Base-by-base conservation (phyloP, 305 asterid species). In the Plantago rigida region DNA sequence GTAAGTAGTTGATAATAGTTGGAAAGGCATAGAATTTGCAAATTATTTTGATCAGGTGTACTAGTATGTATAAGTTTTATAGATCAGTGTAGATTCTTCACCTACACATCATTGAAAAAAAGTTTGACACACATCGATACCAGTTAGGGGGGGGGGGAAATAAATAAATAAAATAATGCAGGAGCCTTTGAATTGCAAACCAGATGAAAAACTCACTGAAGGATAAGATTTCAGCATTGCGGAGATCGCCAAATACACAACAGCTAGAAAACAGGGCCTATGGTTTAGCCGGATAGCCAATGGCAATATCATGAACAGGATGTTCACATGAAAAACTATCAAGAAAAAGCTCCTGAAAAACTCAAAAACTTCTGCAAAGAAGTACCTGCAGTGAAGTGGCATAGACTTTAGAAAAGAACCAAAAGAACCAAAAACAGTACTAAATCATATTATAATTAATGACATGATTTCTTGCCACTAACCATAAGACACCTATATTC, bases 321-420 rank as follows among this genome's bases (percentile, higher is more conserved):
- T 83, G 80, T 88, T 91, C 71, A 82, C 89, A 73, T 91, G 95
- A 73, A 89, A 91, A 69, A 88, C 94, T 77, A 87, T 86, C 73
- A 91, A 79, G 78, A 91, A 91, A 74, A 91, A 91, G 60, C 77
- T 73, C 78, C 94, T 83, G 88, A 91, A 91, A 73, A 91, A 91
- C 68, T 91, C 98, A 47, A 91, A 91, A 71, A 86, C 96, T 78
- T 91, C 98, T 15, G 98, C 98, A 45, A 91, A 91, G 84, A 91
- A 84, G 82, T 91, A 91, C 98, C 98, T 91, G 93, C 76, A 74
- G 65, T 47, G 49, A 65, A 71, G 70, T 60, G 59, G 67, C 65
- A 17, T 17, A 58, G 45, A 63, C 44, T 61, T 74, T 63, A 69
- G 4, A 13, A 49, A 47, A 66, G 52, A 14, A 44, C 22, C 56